Base-by-base conservation (phyloP, 2,329 filamentous ascomycete species). In the Hortaea werneckii region DNA sequence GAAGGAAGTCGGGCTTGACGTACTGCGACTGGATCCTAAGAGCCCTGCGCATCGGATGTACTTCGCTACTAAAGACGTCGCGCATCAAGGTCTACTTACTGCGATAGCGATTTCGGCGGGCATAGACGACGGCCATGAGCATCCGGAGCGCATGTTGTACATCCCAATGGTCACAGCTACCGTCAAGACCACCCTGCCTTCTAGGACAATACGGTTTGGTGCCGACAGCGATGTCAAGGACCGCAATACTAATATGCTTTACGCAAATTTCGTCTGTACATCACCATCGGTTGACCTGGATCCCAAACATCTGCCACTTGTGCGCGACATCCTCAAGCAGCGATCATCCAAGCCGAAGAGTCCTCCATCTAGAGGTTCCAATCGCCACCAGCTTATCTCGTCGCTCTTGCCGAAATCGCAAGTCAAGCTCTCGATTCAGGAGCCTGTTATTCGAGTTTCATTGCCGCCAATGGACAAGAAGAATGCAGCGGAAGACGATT, bases 31-130 rank as follows among this genome's bases (percentile, higher is more conserved):
- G 45, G 90, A 98, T 62, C 83, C 87, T 37, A 90, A 87, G 58
- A 95, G 89, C 11, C 88, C 92, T 1, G 88, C 90, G 0, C 92
- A 98, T 72, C 82, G 92, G 52, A 98, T 96, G 92, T 96, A 98
- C 66, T 98, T 98, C 61, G 86, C 89, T 2, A 80, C 84, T 20
- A 83, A 87, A 50, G 92, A 95, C 61, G 82, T 95, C 58, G 92
- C 92, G 9, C 92, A 98, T 64, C 90, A 98, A 71, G 92, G 89
- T 8, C 75, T 98, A 32, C 77, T 92, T 20, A 92, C 90, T 12
- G 92, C 89, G 3, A 80, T 98, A 37, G 95, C 92, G 1, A 85
- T 98, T 46, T 90, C 90, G 0, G 76, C 96, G 47, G 92, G 88
- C 35, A 74, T 98, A 32, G 89, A 95, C 58, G 88, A 95, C 62